Conservation (phyloP, 1,284 basidiomycete species). For the Puccinia sorghi region DNA sequence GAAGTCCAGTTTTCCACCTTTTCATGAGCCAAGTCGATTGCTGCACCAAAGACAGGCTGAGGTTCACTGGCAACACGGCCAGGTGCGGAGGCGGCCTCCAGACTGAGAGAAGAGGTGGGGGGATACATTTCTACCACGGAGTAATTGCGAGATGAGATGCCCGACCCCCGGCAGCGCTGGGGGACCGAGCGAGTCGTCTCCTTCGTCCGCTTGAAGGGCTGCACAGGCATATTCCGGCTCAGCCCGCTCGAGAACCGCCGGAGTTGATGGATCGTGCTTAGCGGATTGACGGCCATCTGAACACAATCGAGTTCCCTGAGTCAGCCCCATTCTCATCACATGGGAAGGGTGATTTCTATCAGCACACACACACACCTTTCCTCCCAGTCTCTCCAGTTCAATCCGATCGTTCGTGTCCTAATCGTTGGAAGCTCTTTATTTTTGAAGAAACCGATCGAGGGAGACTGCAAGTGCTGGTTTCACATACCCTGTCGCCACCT, state of each 20-base stretch:
- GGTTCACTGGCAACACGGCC: neutral
- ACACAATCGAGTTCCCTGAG: neutral
- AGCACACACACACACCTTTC: neutral
- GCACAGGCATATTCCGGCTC: neutral
- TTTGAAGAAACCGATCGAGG: too few species aligned
- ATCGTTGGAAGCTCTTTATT: too few species aligned
- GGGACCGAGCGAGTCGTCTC: neutral
- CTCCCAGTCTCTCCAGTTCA: neutral
- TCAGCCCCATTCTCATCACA: neutral
- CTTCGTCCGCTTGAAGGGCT: neutral
- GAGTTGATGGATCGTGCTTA: neutral
- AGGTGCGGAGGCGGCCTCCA: neutral
- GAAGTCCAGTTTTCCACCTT: conserved; percentile 48
- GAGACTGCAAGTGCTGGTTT: too few species aligned
- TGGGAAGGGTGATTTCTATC: neutral
- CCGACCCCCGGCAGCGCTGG: neutral
- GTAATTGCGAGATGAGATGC: conserved; percentile 2
- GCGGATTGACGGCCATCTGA: conserved; percentile 10
- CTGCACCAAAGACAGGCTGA: neutral
- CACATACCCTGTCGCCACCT: too few species aligned
- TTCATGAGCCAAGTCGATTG: conserved; percentile 21
- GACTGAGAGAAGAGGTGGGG: neutral
- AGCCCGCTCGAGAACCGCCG: conserved; percentile 8
- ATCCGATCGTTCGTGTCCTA: neutral
- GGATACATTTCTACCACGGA: conserved; percentile 23